Evolutionary conservation across 257 asterid species (phyloP), one percentile per base, ranked within the genome.

Genomic region (Nicotiana tabacum): DNA sequence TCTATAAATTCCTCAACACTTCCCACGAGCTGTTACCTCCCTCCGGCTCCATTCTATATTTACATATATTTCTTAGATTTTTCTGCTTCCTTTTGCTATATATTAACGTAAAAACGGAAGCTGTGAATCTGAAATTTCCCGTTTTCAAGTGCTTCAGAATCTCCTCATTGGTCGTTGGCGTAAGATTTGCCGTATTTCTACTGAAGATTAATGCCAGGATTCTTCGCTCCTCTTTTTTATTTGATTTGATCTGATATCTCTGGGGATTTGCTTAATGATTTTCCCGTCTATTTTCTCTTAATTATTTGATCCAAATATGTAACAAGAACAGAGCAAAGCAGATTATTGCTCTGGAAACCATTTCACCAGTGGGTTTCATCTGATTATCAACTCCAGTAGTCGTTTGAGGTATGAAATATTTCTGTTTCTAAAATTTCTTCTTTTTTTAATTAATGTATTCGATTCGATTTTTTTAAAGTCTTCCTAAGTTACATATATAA

Each of bases 1-100:
- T 84, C 87, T 91, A 92, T 91, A 92, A 84, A 91, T 90, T 83
- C 87, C 85, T 29, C 87, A 11, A 10, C 81, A 67, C 35, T 84
- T 87, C 62, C 83, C 81, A 76, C 81, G 76, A 30, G 43, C 85
- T 61, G 74, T 87, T 87, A 90, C 87, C 89, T 86, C 78, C 77
- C 87, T 83, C 87, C 83, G 92, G 88, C 89, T 86, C 81, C 85
- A 83, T 86, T 67, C 15, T 0, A 33, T n/a, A 8, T 9, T 30
- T 66, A 39, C 48, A 39, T 1, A 39, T 39, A 39, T 39, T 39
- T 39, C 48, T 39, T 51, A 51, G 17, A 51, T 51, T 51, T 51
- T 51, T 51, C 56, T 11, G 16, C 56, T 9, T 51, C 15, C 56
- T 11, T 51, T 51, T 51, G 57, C 17, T 51, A 72, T 64, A 56